Percentiles rank a stretch among this genome's conserved stretches.
phyloP scores from a whole-genome alignment of 352 stramenopile species.

The Phytophthora citrophthora region DNA sequence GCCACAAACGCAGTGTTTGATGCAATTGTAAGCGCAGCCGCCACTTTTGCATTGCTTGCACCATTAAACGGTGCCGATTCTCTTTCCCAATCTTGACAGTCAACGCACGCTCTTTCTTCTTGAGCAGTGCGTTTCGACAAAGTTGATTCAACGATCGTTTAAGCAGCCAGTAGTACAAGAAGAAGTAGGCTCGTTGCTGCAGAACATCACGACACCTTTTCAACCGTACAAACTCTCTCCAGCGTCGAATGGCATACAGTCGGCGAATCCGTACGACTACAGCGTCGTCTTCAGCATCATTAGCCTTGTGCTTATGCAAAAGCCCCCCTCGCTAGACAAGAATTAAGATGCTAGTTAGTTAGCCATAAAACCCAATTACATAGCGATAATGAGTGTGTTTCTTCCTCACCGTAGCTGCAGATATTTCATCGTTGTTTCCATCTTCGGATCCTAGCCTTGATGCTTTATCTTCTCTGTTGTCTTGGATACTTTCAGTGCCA shows the following conservation, averaged over 20 bases:
- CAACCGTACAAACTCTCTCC: constrained; percentile 15
- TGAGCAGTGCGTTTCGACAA: constrained; percentile 12
- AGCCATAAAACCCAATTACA: neutral
- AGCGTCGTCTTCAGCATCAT: neutral
- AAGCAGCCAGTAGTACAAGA: constrained; percentile 42
- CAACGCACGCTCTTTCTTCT: constrained; percentile 20
- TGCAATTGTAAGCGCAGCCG: constrained; percentile 22
- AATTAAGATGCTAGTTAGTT: neutral
- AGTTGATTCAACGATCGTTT: constrained; percentile 32
- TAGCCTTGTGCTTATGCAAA: neutral
- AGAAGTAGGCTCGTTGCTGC: constrained; percentile 37
- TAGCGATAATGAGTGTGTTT: neutral
- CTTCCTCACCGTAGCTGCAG: constrained; percentile 8
- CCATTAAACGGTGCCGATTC: constrained; percentile 13
- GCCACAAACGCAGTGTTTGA: constrained; percentile 20
- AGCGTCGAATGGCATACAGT: constrained; percentile 22
- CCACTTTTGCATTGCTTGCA: constrained; percentile 33
- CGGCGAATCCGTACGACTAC: constrained; percentile 10
- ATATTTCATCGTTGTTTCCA: neutral
- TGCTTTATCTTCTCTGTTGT: neutral
- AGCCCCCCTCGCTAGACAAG: constrained; percentile 13
- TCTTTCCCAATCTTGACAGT: constrained; percentile 13
- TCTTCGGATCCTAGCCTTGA: too few species aligned
- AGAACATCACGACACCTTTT: constrained; percentile 19
- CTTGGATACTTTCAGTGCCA: neutral